Evolutionary conservation across 805 yeast species (phyloP).

Genomic region (Saccharomycopsis oosterbeekiorum): DNA sequence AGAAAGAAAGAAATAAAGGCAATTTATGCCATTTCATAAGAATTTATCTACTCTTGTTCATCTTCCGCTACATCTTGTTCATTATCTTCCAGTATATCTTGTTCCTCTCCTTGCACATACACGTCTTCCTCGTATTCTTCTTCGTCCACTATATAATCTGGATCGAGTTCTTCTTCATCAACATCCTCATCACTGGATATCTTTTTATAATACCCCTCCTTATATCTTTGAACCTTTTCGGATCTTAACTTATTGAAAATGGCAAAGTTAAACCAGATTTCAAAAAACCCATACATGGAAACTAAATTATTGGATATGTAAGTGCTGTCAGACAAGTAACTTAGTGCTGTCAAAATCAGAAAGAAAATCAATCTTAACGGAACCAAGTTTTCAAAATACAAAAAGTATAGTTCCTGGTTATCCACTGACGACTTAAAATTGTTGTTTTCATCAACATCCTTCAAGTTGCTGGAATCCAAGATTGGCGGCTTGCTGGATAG

Average conservation of each 20-base stretch:
- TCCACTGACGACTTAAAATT: slow-evolving; percentile 13
- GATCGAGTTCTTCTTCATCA: not conserved
- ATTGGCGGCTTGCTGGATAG: slow-evolving; percentile 15
- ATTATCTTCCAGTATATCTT: not conserved
- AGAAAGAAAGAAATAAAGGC: no score
- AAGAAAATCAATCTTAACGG: slow-evolving; percentile 38
- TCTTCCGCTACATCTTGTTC: not conserved
- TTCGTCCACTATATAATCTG: not conserved
- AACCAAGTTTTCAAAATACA: slow-evolving; percentile 43
- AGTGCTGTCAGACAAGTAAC: slow-evolving; percentile 32
- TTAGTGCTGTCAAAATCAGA: slow-evolving; percentile 34
- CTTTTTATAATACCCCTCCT: slow-evolving; percentile 21
- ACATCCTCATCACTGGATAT: not conserved
- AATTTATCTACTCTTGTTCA: not conserved
- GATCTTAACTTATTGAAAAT: slow-evolving; percentile 43
- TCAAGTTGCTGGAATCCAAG: slow-evolving; percentile 12
- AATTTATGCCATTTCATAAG: no score
- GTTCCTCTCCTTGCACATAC: not conserved
- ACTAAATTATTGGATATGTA: slow-evolving; percentile 39
- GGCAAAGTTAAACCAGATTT: slow-evolving; percentile 47
- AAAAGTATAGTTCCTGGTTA: slow-evolving; percentile 17
- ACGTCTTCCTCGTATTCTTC: not conserved
- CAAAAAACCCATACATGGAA: slow-evolving; percentile 41
- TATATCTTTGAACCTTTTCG: slow-evolving; percentile 36
- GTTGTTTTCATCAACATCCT: slow-evolving; percentile 16